A percentile compares a stretch with the other conserved stretches of the same genome.
Evolutionary conservation across 768 basidiomycete genomes (phyloP).

Genomic region (Tubosaeta brunneosetosa): DNA sequence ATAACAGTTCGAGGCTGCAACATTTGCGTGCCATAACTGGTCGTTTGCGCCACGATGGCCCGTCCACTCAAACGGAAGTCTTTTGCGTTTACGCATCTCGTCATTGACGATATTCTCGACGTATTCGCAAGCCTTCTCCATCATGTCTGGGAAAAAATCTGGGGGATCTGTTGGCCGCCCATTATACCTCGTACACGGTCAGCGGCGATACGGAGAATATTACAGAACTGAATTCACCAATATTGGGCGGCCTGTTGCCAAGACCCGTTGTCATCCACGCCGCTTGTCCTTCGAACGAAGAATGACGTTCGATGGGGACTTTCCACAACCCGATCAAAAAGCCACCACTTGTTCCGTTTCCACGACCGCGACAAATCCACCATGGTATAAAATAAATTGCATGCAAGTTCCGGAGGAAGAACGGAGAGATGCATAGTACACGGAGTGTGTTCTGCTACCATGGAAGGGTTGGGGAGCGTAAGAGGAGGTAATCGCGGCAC

Average conservation of each 20-base stretch:
- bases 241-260: constrained; percentile 74
- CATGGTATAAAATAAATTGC: constrained; percentile 70
- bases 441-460: constrained; percentile 67
- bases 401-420: constrained; percentile 73
- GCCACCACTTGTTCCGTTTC: constrained; percentile 79
- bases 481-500: constrained; percentile 50
- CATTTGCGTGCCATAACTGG: constrained; percentile 69
- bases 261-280: constrained; percentile 39
- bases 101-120: constrained; percentile 68
- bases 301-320: constrained; percentile 82
- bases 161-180: constrained; percentile 60
- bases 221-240: constrained; percentile 44
- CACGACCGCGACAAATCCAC: constrained; percentile 55
- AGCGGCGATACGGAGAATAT: constrained; percentile 2
- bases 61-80: constrained; percentile 66
- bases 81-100: constrained; percentile 58
- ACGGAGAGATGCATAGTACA: constrained; percentile 69
- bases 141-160: constrained; percentile 51
- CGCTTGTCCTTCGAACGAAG: constrained; percentile 53
- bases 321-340: constrained; percentile 77
- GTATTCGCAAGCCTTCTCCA: constrained; percentile 76
- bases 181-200: constrained; percentile 60
- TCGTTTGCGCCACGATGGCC: constrained; percentile 23
- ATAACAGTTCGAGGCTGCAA: constrained; percentile 83
- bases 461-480: constrained; percentile 52